phyloP scores from a whole-genome alignment of 257 asterid genomes.

The Solanum pimpinellifolium region DNA sequence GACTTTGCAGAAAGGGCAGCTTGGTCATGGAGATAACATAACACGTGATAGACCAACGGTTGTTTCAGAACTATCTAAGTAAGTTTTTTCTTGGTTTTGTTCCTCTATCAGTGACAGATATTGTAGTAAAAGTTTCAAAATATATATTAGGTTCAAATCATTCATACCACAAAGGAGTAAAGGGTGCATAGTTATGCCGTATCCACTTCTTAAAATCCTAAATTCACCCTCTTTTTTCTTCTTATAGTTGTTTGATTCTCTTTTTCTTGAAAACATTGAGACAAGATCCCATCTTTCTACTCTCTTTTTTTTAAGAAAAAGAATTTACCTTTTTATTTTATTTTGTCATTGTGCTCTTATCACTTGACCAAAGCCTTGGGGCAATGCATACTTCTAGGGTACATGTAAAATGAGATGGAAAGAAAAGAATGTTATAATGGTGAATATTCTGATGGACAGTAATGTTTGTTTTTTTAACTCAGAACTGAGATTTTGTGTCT shows the following conservation, averaged over 20 bases:
- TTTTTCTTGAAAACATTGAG: background rate
- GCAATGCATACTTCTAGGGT: background rate
- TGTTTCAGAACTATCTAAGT: constrained; percentile 77
- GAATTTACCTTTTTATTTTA: background rate
- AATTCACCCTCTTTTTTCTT: background rate
- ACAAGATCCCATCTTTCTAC: background rate
- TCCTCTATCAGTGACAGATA: background rate
- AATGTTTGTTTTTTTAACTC: background rate
- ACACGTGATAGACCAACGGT: constrained; percentile 83
- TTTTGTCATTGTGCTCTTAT: background rate
- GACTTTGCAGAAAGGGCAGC: constrained; percentile 79
- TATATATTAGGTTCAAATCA: background rate
- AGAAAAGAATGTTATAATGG: background rate
- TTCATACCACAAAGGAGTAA: background rate
- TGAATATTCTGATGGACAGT: background rate
- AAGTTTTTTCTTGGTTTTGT: constrained; percentile 2
- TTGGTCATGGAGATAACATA: constrained; percentile 88
- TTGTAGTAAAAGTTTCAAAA: background rate
- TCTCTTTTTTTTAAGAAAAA: background rate
- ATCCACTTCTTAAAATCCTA: background rate
- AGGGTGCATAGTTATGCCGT: background rate
- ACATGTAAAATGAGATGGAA: background rate
- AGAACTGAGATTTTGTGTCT: background rate
- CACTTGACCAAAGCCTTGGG: background rate
- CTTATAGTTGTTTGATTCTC: background rate